Percentiles rank a stretch among this genome's conserved stretches.
Conservation (phyloP, 2,329 filamentous ascomycete species). For the Cladorrhinum sp. region DNA sequence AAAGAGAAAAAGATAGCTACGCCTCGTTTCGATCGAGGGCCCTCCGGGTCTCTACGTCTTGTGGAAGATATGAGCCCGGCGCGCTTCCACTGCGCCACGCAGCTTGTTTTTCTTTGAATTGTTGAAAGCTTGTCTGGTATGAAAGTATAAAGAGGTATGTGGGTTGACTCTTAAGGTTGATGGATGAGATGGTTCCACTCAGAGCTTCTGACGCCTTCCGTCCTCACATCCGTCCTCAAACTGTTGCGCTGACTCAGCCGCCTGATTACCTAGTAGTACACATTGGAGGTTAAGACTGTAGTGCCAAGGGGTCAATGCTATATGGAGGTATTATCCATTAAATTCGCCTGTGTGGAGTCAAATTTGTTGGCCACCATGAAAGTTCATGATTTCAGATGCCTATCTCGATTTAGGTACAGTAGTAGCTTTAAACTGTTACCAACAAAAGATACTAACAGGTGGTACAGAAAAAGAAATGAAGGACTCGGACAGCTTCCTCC, state of each 20-base stretch:
- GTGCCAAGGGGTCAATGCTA: too few species aligned
- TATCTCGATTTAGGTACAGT: background rate
- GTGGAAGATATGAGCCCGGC: conserved; percentile 11
- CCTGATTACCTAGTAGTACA: too few species aligned
- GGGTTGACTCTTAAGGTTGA: too few species aligned
- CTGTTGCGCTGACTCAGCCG: background rate
- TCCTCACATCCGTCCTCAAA: background rate
- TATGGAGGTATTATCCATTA: too few species aligned
- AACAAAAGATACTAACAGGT: background rate
- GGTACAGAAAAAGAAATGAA: background rate
- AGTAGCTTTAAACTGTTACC: too few species aligned
- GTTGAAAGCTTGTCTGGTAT: background rate
- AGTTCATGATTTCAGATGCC: background rate
- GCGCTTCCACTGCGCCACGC: conserved; percentile 18
- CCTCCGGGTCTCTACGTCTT: conserved; percentile 11
- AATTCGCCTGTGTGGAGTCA: background rate
- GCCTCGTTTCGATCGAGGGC: conserved; percentile 17
- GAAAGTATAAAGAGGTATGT: background rate
- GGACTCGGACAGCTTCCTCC: background rate
- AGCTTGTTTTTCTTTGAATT: conserved; percentile 1
- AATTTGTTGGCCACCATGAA: background rate
- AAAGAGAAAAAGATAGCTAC: conserved; percentile 5
- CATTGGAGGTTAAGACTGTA: too few species aligned
- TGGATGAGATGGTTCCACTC: too few species aligned
- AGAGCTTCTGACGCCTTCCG: too few species aligned